These are phyloP conservation scores for Phytopythium montanum DNA, from an alignment of 352 stramenopile genomes.

Conservation along the genomic window DNA sequence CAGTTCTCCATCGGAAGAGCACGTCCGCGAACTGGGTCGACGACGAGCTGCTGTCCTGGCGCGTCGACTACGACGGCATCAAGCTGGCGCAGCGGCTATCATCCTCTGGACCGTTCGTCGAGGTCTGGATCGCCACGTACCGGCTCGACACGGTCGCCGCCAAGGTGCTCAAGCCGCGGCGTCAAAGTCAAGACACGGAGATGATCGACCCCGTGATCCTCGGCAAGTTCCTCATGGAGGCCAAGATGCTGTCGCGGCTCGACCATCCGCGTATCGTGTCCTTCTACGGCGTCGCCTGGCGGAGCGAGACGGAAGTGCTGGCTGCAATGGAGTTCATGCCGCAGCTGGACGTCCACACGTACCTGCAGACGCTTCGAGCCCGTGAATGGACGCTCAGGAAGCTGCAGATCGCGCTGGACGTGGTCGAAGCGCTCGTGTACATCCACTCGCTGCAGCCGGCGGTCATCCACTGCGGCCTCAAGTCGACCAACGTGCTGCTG, in stretches of 20 bases:
- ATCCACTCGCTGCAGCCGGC: conserved; percentile 23
- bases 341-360: conserved; percentile 30
- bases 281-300: conserved; percentile 49
- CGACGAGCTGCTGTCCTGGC: conserved; percentile 35
- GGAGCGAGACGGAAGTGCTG: conserved; percentile 24
- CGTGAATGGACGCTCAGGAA: conserved; percentile 30
- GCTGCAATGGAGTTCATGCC: conserved; percentile 45
- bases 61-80: conserved; percentile 31
- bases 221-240: conserved; percentile 48
- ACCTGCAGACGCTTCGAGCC: conserved; percentile 9
- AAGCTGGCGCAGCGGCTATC: conserved; percentile 17
- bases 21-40: conserved; percentile 25
- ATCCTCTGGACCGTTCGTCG: conserved; percentile 24
- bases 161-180: conserved; percentile 29
- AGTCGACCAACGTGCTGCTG: conserved; percentile 23
- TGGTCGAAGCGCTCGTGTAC: conserved; percentile 36
- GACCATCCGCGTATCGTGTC: conserved; percentile 48
- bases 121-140: conserved; percentile 42
- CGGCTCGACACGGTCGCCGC: conserved; percentile 32
- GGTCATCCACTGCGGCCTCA: conserved; percentile 25
- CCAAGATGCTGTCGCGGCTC: conserved; percentile 42
- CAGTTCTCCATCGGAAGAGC: neutral
- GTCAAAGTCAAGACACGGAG: conserved; percentile 14
- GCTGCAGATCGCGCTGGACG: conserved; percentile 37
- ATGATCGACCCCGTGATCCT: conserved; percentile 23